phyloP scores from a whole-genome alignment of 805 yeast genomes.

The Candida parachauliodes region DNA sequence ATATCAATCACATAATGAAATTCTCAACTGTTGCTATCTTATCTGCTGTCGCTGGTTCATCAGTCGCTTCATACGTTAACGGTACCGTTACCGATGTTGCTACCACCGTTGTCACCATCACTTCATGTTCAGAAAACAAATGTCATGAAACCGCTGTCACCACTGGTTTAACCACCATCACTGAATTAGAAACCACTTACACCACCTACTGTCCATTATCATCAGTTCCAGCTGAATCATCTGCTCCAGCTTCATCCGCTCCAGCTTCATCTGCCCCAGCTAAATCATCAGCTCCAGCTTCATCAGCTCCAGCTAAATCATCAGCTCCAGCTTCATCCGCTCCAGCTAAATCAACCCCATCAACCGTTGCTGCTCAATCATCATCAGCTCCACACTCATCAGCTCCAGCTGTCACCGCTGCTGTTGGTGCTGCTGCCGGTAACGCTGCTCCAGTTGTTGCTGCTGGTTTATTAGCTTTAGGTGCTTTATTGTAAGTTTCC shows the following conservation, averaged over 20 bases:
- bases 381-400: too few relatives aligned
- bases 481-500: constrained; percentile 16
- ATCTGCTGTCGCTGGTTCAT: constrained; percentile 25
- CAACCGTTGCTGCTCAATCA: constrained; percentile 13
- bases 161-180: constrained; percentile 36
- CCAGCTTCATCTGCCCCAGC: constrained; percentile 32
- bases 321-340: constrained; percentile 20
- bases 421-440: constrained; percentile 13
- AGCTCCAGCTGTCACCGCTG: constrained; percentile 14
- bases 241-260: constrained; percentile 25
- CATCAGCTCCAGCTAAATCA: constrained; percentile 15
- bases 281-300: constrained; percentile 22
- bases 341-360: constrained; percentile 23
- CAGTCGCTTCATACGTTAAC: constrained; percentile 29
- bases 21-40: constrained; percentile 29
- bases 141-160: constrained; percentile 28
- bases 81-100: constrained; percentile 23
- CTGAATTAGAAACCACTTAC: constrained; percentile 19
- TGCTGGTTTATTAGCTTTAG: constrained; percentile 26
- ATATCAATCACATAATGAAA: constrained; percentile 24
- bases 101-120: constrained; percentile 33
- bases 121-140: constrained; percentile 33
- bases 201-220: constrained; percentile 23
- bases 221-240: constrained; percentile 25
- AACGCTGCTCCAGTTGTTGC: constrained; percentile 16